Base-by-base conservation (phyloP, 176 grass and related monocot genomes). In the Neostapfia colusana region DNA sequence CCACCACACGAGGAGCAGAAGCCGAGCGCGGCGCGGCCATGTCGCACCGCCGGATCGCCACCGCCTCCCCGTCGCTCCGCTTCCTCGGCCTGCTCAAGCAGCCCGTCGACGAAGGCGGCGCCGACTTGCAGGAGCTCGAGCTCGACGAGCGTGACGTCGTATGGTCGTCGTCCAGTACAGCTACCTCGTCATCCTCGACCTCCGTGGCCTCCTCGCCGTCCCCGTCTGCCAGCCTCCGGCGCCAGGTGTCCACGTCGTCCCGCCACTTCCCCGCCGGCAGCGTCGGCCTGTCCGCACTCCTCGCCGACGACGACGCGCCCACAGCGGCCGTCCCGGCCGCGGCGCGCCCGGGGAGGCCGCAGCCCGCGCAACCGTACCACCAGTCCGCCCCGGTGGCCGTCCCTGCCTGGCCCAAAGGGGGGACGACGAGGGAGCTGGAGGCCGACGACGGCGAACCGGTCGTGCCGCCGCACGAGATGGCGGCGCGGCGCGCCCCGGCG, bases 81-180 rank as follows among this genome's bases (percentile, higher is more conserved):
- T 85, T 93, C 75, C 84, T 97, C 74, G 83, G 90, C 38, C 73
- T 86, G 72, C 78, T 90, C 17, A 93, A 93, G 50, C 90, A 93
- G 53, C 88, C 90, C 1, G n/a, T n/a, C n/a, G 90, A 77, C 39
- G 64, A 39, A 27, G 27, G 55, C 20, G 39, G 82, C 38, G 28
- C 35, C 31, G 59, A 63, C 28, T 62, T 13, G 45, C 55, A 77
- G n/a, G 76, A 82, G 63, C 89, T 91, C 27, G 92, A 96, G 89
- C 81, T 96, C 46, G 92, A 96, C 65, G 92, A 96, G 78, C 85
- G 65, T 70, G 92, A 96, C 78, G 86, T 96, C 26, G 86, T 96
- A 37, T 96, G 92, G 92, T 96, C 86, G 31, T 31, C 17, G 5
- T 26, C 55, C 55, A 54, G 51, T 6, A 54, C 79, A 45, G 18